phyloP scores from a whole-genome alignment of 2,329 filamentous ascomycete genomes.

The Microdochium bolleyi region DNA sequence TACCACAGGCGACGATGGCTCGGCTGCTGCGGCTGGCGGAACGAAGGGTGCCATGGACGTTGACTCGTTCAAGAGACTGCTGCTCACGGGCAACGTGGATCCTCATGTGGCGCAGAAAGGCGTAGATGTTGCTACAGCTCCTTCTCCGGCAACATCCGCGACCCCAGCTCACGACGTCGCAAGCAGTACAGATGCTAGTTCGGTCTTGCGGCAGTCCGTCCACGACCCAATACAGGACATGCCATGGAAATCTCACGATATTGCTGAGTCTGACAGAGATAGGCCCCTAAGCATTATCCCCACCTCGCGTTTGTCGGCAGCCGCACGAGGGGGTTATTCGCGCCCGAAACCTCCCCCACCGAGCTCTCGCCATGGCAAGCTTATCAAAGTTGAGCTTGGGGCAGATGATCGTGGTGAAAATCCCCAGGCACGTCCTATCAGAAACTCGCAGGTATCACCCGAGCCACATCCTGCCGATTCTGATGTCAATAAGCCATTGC shows the following conservation, averaged over 20 bases:
- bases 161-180: slow-evolving; percentile 26
- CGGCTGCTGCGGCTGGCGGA: slow-evolving; percentile 21
- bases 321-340: background rate
- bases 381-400: slow-evolving; percentile 47
- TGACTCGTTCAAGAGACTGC: slow-evolving; percentile 66
- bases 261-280: slow-evolving; percentile 41
- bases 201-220: slow-evolving; percentile 50
- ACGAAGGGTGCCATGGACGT: slow-evolving; percentile 56
- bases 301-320: background rate
- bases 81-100: slow-evolving; percentile 63
- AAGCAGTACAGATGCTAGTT: slow-evolving; percentile 50
- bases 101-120: background rate
- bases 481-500: slow-evolving; percentile 56
- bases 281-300: background rate
- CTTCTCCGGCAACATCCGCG: slow-evolving; percentile 2
- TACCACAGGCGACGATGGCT: slow-evolving; percentile 18
- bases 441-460: slow-evolving; percentile 8
- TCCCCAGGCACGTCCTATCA: slow-evolving; percentile 6
- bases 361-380: slow-evolving; percentile 70
- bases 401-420: slow-evolving; percentile 18
- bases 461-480: slow-evolving; percentile 29
- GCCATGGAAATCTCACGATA: slow-evolving; percentile 51
- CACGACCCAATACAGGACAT: slow-evolving; percentile 43
- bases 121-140: slow-evolving; percentile 11
- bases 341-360: slow-evolving; percentile 56